Conservation (phyloP, 2,329 filamentous ascomycete genomes). For the Colletotrichum endophyticum region DNA sequence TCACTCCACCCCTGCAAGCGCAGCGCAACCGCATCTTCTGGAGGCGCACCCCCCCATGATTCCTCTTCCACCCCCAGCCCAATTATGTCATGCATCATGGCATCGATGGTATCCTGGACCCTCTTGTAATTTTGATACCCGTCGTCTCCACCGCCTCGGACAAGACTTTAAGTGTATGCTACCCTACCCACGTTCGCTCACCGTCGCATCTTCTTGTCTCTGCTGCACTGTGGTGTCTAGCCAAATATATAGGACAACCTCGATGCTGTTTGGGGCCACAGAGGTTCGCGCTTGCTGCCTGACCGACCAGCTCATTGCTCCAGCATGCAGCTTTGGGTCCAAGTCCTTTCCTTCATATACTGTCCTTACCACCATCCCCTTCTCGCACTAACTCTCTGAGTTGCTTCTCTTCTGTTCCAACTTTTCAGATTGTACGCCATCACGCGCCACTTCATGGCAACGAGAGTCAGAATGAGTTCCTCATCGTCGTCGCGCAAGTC, state of each 20-base stretch:
- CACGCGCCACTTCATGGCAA: background rate
- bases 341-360: constrained; percentile 16
- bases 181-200: constrained; percentile 16
- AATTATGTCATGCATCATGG: constrained; percentile 53
- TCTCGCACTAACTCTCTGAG: background rate
- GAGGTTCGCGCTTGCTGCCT: constrained; percentile 22
- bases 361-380: constrained; percentile 14
- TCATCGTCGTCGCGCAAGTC: constrained; percentile 46
- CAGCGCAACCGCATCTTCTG: constrained; percentile 12
- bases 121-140: constrained; percentile 37
- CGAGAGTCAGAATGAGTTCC: constrained; percentile 38
- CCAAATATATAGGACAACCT: constrained; percentile 21
- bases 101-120: constrained; percentile 36
- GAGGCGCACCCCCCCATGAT: constrained; percentile 11
- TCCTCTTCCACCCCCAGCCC: constrained; percentile 24
- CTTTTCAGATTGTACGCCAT: background rate
- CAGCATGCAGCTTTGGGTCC: constrained; percentile 17
- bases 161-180: constrained; percentile 11
- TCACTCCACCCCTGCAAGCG: constrained; percentile 20
- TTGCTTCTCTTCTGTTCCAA: background rate
- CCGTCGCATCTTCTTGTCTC: constrained; percentile 11
- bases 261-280: constrained; percentile 5
- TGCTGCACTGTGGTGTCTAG: constrained; percentile 5
- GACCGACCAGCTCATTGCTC: constrained; percentile 15
- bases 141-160: constrained; percentile 21